Conservation (phyloP, 257 asterid species). For the Nicotiana obtusifolia region DNA sequence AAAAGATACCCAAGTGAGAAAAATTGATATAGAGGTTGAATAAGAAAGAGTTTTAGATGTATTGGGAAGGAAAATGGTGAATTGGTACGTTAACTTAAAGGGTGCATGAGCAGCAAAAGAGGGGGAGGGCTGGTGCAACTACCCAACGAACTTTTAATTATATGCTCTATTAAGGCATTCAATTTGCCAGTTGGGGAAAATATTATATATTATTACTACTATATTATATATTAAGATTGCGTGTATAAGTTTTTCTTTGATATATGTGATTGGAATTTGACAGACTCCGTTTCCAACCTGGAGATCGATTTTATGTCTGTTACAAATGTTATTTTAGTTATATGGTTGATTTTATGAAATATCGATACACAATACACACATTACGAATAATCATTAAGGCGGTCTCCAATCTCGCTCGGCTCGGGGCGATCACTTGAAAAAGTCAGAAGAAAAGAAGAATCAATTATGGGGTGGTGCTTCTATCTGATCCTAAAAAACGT, state of each 20-base stretch:
- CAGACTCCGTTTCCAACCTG: neutral
- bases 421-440: too few relatives aligned
- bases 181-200: constrained; percentile 5
- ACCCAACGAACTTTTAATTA: constrained; percentile 20
- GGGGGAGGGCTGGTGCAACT: constrained; percentile 12
- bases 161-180: neutral
- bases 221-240: neutral
- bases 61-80: neutral
- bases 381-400: too few relatives aligned
- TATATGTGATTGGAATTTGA: neutral
- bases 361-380: too few relatives aligned
- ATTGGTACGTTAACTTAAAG: neutral
- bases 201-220: neutral
- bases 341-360: too few relatives aligned
- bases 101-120: neutral
- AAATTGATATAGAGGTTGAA: neutral
- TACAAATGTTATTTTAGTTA: too few relatives aligned
- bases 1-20: neutral
- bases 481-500: too few relatives aligned
- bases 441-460: too few relatives aligned
- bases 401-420: too few relatives aligned
- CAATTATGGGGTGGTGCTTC: too few relatives aligned
- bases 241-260: neutral
- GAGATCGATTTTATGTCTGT: neutral
- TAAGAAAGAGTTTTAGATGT: neutral